Evolutionary conservation across 1,284 basidiomycete species (phyloP).

Genomic region (Pholiota adiposa): DNA sequence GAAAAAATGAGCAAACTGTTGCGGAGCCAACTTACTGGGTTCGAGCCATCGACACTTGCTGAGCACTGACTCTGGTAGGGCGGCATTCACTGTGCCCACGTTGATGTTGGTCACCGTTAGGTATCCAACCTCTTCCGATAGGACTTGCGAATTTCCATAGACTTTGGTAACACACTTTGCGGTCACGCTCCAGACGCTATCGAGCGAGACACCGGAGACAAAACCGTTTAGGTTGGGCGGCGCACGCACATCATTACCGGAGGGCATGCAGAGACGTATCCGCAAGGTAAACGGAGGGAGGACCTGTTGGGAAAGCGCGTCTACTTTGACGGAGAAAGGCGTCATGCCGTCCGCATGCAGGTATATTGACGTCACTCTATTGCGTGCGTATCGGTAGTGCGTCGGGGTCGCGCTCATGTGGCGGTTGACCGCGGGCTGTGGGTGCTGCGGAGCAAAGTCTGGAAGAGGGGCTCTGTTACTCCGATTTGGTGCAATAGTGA

Average conservation of each 20-base stretch:
- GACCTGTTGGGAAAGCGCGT: constrained; percentile 42
- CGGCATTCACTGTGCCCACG: constrained; percentile 48
- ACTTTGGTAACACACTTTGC: constrained; percentile 67
- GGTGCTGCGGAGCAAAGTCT: constrained; percentile 6
- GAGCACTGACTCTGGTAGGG: constrained; percentile 63
- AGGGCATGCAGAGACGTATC: constrained; percentile 53
- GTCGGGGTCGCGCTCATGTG: constrained; percentile 28
- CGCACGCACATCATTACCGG: constrained; percentile 51
- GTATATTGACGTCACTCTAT: constrained; percentile 43
- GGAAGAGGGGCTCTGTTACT: not conserved
- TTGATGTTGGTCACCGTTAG: constrained; percentile 51
- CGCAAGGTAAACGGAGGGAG: constrained; percentile 44
- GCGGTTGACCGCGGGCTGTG: constrained; percentile 19
- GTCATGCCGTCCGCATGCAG: constrained; percentile 72
- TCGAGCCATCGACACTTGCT: constrained; percentile 67
- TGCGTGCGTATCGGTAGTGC: constrained; percentile 32
- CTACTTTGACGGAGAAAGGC: constrained; percentile 58
- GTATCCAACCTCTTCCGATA: constrained; percentile 52
- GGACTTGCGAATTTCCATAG: constrained; percentile 51
- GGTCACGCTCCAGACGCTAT: constrained; percentile 50
- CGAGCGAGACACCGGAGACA: constrained; percentile 57
- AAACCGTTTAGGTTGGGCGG: constrained; percentile 64
- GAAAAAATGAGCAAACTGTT: constrained; percentile 3
- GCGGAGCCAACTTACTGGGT: constrained; percentile 32
- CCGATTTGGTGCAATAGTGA: constrained; percentile 3